These are phyloP conservation scores for Carex pumila DNA, from an alignment of 176 grass and related monocot genomes.

Conservation along the genomic window DNA sequence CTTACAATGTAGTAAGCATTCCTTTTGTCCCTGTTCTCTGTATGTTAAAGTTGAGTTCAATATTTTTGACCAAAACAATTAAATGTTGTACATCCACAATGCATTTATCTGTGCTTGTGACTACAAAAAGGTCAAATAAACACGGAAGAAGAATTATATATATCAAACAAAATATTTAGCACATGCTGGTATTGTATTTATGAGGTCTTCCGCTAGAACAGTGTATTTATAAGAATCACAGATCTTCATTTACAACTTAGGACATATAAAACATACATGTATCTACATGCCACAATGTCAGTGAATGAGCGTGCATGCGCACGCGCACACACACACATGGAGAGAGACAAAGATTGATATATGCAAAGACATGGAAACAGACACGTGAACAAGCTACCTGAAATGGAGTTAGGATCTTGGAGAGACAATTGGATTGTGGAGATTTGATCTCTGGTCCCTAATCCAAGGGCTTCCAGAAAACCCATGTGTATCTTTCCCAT, in stretches of 20 bases:
- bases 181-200: not conserved
- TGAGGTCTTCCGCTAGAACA: not conserved
- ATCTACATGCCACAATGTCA: not conserved
- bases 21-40: conserved; percentile 4
- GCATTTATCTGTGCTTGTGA: not conserved
- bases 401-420: not conserved
- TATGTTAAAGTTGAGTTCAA: not conserved
- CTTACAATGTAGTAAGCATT: conserved; percentile 75
- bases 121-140: not conserved
- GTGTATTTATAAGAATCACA: not conserved
- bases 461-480: conserved; percentile 84
- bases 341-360: not conserved
- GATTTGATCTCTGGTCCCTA: conserved; percentile 35
- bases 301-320: not conserved
- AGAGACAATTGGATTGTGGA: conserved; percentile 1
- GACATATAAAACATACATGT: not conserved
- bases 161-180: not conserved
- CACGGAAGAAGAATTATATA: not conserved
- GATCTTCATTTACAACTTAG: not conserved
- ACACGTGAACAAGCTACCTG: not conserved
- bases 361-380: not conserved
- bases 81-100: not conserved
- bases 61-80: not conserved
- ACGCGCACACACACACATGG: not conserved
- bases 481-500: conserved; percentile 73